phyloP scores from a whole-genome alignment of 495 filamentous ascomycete genomes.

The Aspergillus diversus region DNA sequence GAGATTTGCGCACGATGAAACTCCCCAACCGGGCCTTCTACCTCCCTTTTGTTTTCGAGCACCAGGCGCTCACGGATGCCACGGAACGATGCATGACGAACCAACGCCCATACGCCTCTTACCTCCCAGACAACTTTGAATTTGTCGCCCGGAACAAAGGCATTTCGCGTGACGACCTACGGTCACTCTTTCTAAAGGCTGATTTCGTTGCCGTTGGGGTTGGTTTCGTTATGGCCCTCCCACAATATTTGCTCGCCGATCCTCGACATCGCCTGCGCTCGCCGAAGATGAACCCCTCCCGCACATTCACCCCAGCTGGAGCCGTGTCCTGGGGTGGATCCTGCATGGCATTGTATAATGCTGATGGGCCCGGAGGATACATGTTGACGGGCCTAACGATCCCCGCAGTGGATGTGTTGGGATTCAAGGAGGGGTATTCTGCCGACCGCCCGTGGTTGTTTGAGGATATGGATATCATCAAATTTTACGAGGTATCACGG shows the following conservation, averaged over 20 bases:
- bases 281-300: conserved; percentile 57
- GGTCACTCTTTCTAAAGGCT: conserved; percentile 42
- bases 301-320: conserved; percentile 56
- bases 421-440: conserved; percentile 45
- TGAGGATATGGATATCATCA: conserved; percentile 54
- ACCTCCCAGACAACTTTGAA: conserved; percentile 55
- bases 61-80: conserved; percentile 44
- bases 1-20: conserved; percentile 35
- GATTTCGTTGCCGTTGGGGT: conserved; percentile 51
- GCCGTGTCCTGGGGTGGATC: conserved; percentile 52
- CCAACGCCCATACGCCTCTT: conserved; percentile 54
- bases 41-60: conserved; percentile 54
- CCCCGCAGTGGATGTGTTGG: conserved; percentile 51
- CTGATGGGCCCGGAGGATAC: conserved; percentile 57
- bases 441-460: conserved; percentile 52
- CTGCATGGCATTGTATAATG: conserved; percentile 54
- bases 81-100: conserved; percentile 54
- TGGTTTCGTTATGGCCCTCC: conserved; percentile 55
- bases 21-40: conserved; percentile 50
- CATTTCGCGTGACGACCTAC: conserved; percentile 43
- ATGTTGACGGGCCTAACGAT: conserved; percentile 54
- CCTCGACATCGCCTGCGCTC: conserved; percentile 49
- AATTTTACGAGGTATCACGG: conserved; percentile 48
- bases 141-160: conserved; percentile 58
- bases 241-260: conserved; percentile 52